These are phyloP conservation scores for Gracilaria domingensis DNA, from an alignment of 23 red algal genomes.

Conservation along the genomic window DNA sequence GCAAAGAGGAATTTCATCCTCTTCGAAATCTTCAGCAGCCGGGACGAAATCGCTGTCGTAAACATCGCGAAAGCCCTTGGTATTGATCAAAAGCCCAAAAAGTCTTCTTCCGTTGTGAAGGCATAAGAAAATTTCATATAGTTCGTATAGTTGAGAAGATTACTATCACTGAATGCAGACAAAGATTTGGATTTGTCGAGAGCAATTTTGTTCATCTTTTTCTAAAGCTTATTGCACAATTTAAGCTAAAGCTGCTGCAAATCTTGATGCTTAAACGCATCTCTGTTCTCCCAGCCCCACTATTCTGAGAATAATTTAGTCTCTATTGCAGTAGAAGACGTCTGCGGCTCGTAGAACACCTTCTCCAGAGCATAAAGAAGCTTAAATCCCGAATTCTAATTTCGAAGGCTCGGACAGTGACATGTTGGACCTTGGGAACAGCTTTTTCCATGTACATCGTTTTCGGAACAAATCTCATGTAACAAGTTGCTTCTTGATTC, in stretches of 20 bases:
- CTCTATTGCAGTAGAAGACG: conserved; percentile 74
- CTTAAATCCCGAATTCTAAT: conserved; percentile 57
- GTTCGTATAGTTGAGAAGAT: conserved; percentile 84
- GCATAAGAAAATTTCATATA: conserved; percentile 88
- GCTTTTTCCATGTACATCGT: conserved; percentile 91
- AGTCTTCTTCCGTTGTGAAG: conserved; percentile 80
- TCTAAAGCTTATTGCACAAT: conserved; percentile 90
- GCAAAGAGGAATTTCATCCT: too few relatives aligned
- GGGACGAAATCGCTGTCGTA: too few relatives aligned
- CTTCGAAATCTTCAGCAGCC: too few relatives aligned
- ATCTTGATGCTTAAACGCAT: conserved; percentile 98
- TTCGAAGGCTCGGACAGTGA: conserved; percentile 73
- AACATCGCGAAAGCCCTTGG: conserved; percentile 86
- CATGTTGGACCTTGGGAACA: conserved; percentile 91
- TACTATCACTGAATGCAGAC: conserved; percentile 84
- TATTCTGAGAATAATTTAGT: conserved; percentile 93
- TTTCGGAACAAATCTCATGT: conserved; percentile 98
- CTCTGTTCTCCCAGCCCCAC: conserved; percentile 95
- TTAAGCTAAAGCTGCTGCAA: conserved; percentile 96
- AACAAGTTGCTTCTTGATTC: conserved; percentile 99
- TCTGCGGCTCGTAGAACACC: conserved; percentile 98
- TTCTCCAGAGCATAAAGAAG: conserved; percentile 91
- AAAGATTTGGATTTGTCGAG: conserved; percentile 76
- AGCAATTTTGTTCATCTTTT: conserved; percentile 89
- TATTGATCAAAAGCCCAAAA: conserved; percentile 97